Evolutionary conservation across 345 rosid species (phyloP).

Genomic region (Cardiospermum halicacabum): DNA sequence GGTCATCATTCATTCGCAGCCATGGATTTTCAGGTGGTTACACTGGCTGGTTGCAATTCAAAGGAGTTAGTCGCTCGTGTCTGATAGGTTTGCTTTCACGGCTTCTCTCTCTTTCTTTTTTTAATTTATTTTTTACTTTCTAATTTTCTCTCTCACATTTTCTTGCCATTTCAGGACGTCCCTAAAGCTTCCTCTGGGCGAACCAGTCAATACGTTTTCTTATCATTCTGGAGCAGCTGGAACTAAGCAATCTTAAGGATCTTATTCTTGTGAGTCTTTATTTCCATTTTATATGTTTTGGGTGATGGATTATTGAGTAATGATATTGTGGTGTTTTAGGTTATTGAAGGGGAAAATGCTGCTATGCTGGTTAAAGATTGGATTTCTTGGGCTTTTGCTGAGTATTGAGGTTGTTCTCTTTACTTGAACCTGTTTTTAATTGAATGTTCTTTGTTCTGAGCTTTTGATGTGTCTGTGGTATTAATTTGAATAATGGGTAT

Average conservation of each 20-base stretch:
- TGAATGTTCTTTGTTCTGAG: background rate
- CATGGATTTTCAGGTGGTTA: conserved; percentile 95
- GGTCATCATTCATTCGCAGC: too few relatives aligned
- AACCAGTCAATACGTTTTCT: conserved; percentile 81
- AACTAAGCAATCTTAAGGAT: conserved; percentile 73
- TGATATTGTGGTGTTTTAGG: conserved; percentile 46
- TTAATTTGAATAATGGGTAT: too few relatives aligned
- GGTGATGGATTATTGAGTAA: background rate
- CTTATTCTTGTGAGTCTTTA: conserved; percentile 65
- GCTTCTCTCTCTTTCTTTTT: background rate
- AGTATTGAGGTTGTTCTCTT: conserved; percentile 66
- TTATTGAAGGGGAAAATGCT: conserved; percentile 87
- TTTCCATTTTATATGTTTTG: background rate
- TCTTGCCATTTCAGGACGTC: conserved; percentile 53
- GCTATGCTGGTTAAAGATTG: conserved; percentile 83
- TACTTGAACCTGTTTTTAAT: background rate
- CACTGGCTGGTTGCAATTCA: conserved; percentile 82
- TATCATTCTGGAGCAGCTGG: conserved; percentile 81
- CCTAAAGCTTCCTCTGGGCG: conserved; percentile 92
- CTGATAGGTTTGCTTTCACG: conserved; percentile 51
- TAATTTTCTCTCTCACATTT: background rate
- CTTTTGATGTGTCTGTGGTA: too few relatives aligned
- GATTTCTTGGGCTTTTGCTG: conserved; percentile 84
- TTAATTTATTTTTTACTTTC: too few relatives aligned
- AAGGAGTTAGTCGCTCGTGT: conserved; percentile 72